Conservation (phyloP, 2,329 filamentous ascomycete genomes). For the Fusarium musae region DNA sequence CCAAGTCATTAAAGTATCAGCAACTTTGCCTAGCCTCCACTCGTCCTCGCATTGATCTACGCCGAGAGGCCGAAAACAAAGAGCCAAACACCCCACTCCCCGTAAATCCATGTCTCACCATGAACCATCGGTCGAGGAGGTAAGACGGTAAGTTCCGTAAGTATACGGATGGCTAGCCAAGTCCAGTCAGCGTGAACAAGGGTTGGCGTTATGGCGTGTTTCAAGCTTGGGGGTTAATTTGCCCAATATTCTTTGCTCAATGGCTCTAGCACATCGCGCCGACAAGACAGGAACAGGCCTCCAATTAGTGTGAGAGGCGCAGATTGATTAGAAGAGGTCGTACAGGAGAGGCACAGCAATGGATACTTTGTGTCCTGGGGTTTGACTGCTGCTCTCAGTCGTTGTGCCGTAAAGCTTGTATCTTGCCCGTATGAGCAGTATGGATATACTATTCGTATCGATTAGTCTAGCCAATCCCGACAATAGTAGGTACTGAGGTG, state of each 20-base stretch:
- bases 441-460: too few species aligned
- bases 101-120: background rate
- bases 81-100: background rate
- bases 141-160: background rate
- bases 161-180: background rate
- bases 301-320: background rate
- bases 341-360: background rate
- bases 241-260: background rate
- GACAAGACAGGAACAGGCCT: background rate
- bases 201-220: background rate
- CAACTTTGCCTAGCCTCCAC: too few species aligned
- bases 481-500: too few species aligned
- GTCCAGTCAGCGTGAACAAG: background rate
- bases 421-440: too few species aligned
- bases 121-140: background rate
- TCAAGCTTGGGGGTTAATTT: background rate
- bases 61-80: background rate
- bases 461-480: background rate
- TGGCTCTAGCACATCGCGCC: background rate
- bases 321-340: background rate
- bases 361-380: rapidly evolving
- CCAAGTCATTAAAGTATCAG: too few species aligned
- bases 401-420: background rate
- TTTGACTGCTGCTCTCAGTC: rapidly evolving
- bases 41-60: background rate